A percentile compares a stretch with the other conserved stretches of the same genome.
Evolutionary conservation across 371 early-diverging fungal genomes (phyloP).

Genomic region (Apophysomyces ossiformis): DNA sequence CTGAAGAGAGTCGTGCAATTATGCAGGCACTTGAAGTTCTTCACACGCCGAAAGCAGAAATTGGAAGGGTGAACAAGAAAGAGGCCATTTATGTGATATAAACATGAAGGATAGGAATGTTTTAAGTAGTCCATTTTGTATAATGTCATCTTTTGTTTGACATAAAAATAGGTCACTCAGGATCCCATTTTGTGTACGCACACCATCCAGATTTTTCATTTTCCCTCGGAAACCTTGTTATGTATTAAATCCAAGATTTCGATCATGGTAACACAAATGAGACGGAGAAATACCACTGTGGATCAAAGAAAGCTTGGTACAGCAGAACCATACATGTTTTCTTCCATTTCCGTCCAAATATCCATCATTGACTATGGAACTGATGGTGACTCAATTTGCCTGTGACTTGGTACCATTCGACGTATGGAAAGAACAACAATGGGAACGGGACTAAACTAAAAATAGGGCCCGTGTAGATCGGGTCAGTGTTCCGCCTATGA

Average conservation of each 20-base stretch:
- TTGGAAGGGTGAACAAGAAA: background rate
- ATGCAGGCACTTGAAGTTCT: conserved; percentile 11
- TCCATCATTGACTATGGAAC: background rate
- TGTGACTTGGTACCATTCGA: background rate
- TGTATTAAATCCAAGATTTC: background rate
- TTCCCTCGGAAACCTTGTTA: background rate
- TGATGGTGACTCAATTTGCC: background rate
- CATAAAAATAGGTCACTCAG: background rate
- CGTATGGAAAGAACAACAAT: background rate
- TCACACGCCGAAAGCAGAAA: background rate
- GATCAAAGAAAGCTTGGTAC: background rate
- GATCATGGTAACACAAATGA: conserved; percentile 4
- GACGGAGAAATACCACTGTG: background rate
- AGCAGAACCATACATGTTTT: background rate
- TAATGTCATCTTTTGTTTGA: too few species aligned
- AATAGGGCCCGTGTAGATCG: conserved; percentile 8
- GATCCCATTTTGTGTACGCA: background rate
- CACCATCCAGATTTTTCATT: background rate
- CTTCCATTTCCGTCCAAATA: background rate
- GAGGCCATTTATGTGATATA: conserved; percentile 18
- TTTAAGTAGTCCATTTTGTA: background rate
- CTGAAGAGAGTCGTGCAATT: conserved; percentile 9
- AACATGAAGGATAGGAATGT: background rate
- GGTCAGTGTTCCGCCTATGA: conserved; percentile 6
- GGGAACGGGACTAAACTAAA: background rate